These are phyloP conservation scores for Akanthomyces muscarius DNA, from an alignment of 2,329 filamentous ascomycete genomes.

Conservation along the genomic window DNA sequence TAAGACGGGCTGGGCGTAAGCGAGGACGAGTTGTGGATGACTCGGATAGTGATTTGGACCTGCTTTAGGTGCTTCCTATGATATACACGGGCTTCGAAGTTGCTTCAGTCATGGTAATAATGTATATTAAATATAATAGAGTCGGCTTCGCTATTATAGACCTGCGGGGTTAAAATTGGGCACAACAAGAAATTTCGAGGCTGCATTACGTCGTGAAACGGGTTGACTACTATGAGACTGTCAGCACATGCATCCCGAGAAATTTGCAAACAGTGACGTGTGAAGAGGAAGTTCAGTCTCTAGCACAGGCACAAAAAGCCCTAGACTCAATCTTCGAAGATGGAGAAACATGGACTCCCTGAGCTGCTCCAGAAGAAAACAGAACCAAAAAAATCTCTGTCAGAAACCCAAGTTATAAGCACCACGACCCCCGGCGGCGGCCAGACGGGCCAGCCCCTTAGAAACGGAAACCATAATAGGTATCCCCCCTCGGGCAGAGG, in stretches of 20 bases:
- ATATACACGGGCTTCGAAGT: neutral
- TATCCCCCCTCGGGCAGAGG: neutral
- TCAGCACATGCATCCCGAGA: conserved; percentile 10
- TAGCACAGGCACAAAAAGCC: neutral
- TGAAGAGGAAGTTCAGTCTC: neutral
- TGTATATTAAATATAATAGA: conserved; percentile 13
- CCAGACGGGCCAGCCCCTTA: conserved; percentile 27
- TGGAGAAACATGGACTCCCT: neutral
- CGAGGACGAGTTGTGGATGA: conserved; percentile 20
- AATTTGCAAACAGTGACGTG: conserved; percentile 2
- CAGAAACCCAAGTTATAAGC: conserved; percentile 47
- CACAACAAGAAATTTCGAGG: neutral
- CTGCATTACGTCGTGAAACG: neutral
- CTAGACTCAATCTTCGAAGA: neutral
- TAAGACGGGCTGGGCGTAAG: neutral
- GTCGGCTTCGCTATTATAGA: no score
- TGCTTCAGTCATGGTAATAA: neutral
- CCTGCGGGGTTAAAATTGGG: neutral
- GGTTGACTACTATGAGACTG: neutral
- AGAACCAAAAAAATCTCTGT: conserved; percentile 27
- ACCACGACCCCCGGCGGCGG: conserved; percentile 37
- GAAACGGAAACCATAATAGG: conserved; percentile 10
- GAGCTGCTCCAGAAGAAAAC: neutral
- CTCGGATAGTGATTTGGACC: conserved; percentile 21
- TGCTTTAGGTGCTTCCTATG: neutral